Percentiles rank a stretch among this genome's conserved stretches.
These are phyloP conservation scores for Chalciporus chontae DNA, from an alignment of 768 basidiomycete species.

Conservation along the genomic window DNA sequence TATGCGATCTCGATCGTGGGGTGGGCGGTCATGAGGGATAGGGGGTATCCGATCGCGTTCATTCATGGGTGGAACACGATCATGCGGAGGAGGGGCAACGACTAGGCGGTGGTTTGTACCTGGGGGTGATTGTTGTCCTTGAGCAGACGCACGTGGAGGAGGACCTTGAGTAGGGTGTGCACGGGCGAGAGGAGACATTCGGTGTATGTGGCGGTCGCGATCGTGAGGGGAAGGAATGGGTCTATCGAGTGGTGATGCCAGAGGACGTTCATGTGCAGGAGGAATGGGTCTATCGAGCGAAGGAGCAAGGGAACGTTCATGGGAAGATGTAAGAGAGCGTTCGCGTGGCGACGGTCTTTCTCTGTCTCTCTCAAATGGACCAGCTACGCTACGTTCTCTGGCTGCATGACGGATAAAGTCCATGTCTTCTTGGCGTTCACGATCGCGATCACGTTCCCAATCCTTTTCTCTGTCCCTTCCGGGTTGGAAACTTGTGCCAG, in stretches of 20 bases:
- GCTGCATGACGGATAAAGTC: slow-evolving; percentile 23
- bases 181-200: slow-evolving; percentile 25
- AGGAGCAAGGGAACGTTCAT: slow-evolving; percentile 18
- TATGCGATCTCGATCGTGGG: slow-evolving; percentile 25
- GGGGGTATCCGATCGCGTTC: slow-evolving; percentile 27
- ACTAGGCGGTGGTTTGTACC: slow-evolving; percentile 22
- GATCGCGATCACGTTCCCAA: slow-evolving; percentile 29
- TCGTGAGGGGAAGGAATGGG: slow-evolving; percentile 25
- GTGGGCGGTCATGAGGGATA: slow-evolving; percentile 21
- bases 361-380: slow-evolving; percentile 27
- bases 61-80: slow-evolving; percentile 20
- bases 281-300: slow-evolving; percentile 23
- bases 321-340: slow-evolving; percentile 22
- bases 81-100: slow-evolving; percentile 18
- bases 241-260: slow-evolving; percentile 22
- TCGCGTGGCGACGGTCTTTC: slow-evolving; percentile 26
- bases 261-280: slow-evolving; percentile 17
- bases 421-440: slow-evolving; percentile 26
- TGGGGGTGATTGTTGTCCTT: slow-evolving; percentile 23
- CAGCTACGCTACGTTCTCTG: slow-evolving; percentile 21
- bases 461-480: slow-evolving; percentile 28
- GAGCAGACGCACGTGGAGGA: slow-evolving; percentile 9
- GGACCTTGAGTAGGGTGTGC: slow-evolving; percentile 17
- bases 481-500: slow-evolving; percentile 18
- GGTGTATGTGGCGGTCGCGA: slow-evolving; percentile 23